These are phyloP conservation scores for Erucastrum elatum DNA, from an alignment of 345 rosid species.

Conservation along the genomic window DNA sequence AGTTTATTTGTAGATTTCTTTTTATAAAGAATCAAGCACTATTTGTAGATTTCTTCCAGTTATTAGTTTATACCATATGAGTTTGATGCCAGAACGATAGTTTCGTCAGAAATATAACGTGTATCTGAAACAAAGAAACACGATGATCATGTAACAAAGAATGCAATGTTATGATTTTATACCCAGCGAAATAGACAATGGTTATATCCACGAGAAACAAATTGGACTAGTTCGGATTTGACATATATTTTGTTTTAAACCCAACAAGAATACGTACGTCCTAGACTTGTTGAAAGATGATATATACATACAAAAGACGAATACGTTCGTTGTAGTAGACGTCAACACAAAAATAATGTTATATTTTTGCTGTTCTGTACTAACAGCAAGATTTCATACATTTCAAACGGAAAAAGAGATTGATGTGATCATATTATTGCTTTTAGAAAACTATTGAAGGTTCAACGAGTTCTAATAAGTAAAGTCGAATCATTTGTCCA, in stretches of 20 bases:
- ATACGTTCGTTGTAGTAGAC: background rate
- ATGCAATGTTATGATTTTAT: background rate
- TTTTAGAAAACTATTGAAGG: conserved; percentile 21
- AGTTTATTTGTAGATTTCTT: too few relatives aligned
- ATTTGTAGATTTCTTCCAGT: too few relatives aligned
- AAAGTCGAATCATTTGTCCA: conserved; percentile 33
- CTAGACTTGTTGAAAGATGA: too few relatives aligned
- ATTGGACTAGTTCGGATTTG: background rate
- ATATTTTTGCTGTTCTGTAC: conserved; percentile 13
- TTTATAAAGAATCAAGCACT: too few relatives aligned
- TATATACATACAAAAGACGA: background rate
- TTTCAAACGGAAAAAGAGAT: conserved; percentile 18
- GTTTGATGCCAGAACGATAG: background rate
- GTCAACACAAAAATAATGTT: background rate
- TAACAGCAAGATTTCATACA: conserved; percentile 7
- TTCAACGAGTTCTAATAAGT: conserved; percentile 36
- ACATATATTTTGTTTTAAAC: background rate
- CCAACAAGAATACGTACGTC: background rate
- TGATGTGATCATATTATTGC: conserved; percentile 31
- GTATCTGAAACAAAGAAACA: background rate
- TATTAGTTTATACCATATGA: too few relatives aligned
- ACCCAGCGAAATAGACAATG: background rate
- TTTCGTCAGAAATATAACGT: background rate
- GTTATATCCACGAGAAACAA: background rate
- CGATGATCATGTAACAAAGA: background rate